Evolutionary conservation across 169 alveolate genomes (phyloP).

Genomic region (Eimeria tenella): DNA sequence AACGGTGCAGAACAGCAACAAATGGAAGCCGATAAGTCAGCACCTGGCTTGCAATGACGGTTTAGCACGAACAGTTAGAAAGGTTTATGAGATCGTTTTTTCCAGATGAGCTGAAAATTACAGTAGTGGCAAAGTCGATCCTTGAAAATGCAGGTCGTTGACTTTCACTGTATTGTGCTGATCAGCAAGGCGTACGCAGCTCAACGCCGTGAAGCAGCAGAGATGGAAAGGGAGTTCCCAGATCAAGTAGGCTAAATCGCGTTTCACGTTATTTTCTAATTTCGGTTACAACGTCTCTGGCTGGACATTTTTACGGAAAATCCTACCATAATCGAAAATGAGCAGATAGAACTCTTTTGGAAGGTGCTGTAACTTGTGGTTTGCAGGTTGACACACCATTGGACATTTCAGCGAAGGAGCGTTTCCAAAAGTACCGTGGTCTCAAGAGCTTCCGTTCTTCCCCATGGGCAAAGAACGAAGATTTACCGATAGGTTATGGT

Average conservation of each 20-base stretch:
- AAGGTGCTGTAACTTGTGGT: not conserved
- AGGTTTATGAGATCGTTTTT: not conserved
- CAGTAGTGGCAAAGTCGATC: too few species aligned
- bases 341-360: not conserved
- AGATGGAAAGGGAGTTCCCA: constrained; percentile 71
- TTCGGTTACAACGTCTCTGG: too few species aligned
- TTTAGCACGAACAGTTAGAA: not conserved
- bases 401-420: constrained; percentile 76
- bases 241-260: constrained; percentile 8
- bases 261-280: not conserved
- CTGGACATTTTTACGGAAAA: too few species aligned
- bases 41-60: not conserved
- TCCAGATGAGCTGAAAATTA: too few species aligned
- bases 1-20: constrained; percentile 27
- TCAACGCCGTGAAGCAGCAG: constrained; percentile 71
- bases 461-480: constrained; percentile 84
- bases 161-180: not conserved
- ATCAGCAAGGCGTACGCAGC: constrained; percentile 62
- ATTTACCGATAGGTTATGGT: constrained; percentile 83
- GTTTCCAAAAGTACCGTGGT: constrained; percentile 86
- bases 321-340: not conserved
- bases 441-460: constrained; percentile 85
- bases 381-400: constrained; percentile 79
- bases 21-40: constrained; percentile 39
- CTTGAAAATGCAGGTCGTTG: not conserved